Percentiles rank a stretch among this genome's conserved stretches.
Evolutionary conservation across 192 early-diverging fungal genomes (phyloP).

Genomic region (Entomortierella beljakovae): DNA sequence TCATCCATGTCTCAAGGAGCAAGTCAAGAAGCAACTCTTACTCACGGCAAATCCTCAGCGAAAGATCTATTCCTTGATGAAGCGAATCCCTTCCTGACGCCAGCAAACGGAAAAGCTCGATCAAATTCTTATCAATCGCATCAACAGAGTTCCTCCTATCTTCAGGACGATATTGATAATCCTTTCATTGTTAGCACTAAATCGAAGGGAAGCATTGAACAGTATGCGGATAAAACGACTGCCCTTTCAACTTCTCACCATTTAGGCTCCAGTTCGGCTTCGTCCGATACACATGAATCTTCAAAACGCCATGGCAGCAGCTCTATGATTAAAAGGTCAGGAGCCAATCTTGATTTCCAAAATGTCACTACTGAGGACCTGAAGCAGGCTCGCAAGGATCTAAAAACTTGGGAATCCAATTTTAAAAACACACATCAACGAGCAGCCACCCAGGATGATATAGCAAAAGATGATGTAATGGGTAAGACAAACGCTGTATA

Average conservation of each 20-base stretch:
- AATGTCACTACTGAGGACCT: slow-evolving; percentile 17
- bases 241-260: background rate
- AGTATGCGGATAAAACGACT: no score
- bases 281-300: background rate
- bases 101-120: background rate
- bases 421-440: slow-evolving; percentile 29
- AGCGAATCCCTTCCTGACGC: slow-evolving; percentile 9
- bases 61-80: background rate
- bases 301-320: background rate
- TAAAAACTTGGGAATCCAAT: slow-evolving; percentile 39
- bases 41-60: background rate
- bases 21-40: no score
- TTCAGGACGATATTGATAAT: background rate
- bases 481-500: slow-evolving; percentile 8
- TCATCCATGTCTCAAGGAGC: no score
- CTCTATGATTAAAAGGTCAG: background rate
- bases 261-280: background rate
- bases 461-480: slow-evolving; percentile 30
- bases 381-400: slow-evolving; percentile 27
- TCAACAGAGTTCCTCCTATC: background rate
- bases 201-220: background rate
- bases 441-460: slow-evolving; percentile 43
- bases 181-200: slow-evolving; percentile 18
- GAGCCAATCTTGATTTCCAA: background rate
- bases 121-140: background rate